These are phyloP conservation scores for Flammula alnicola DNA, from an alignment of 1,284 basidiomycete genomes.

Conservation along the genomic window DNA sequence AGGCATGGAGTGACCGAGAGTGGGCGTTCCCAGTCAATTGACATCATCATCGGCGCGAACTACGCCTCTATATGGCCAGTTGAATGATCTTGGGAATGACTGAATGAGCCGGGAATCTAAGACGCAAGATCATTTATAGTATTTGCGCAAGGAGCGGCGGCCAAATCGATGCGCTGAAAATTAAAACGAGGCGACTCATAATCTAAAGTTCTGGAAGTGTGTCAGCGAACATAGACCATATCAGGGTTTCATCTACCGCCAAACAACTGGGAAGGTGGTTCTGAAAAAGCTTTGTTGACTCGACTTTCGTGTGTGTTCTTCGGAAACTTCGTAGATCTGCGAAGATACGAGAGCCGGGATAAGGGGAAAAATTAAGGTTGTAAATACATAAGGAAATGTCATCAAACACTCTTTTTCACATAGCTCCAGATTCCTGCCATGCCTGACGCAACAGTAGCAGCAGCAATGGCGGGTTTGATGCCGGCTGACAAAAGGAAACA, in stretches of 20 bases:
- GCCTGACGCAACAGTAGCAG: slow-evolving; percentile 88
- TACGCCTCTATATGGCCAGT: slow-evolving; percentile 5
- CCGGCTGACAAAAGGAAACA: slow-evolving; percentile 72
- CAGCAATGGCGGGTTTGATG: slow-evolving; percentile 84
- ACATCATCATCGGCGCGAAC: slow-evolving; percentile 11
- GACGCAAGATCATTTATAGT: slow-evolving; percentile 45
- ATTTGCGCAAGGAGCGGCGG: slow-evolving; percentile 36
- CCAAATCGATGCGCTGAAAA: slow-evolving; percentile 39
- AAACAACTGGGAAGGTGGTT: slow-evolving; percentile 40
- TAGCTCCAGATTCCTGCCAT: slow-evolving; percentile 91
- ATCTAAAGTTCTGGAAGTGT: slow-evolving; percentile 52
- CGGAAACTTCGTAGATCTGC: slow-evolving; percentile 48
- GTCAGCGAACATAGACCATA: slow-evolving; percentile 52
- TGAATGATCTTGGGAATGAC: slow-evolving; percentile 16
- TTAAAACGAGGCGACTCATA: slow-evolving; percentile 47
- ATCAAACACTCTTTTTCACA: slow-evolving; percentile 81
- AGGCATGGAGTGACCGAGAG: neutral
- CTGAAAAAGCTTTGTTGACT: slow-evolving; percentile 39
- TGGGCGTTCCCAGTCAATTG: slow-evolving; percentile 8
- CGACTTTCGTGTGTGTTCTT: slow-evolving; percentile 39
- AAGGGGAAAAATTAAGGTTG: slow-evolving; percentile 52
- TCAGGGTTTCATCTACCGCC: slow-evolving; percentile 48
- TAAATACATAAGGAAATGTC: slow-evolving; percentile 49
- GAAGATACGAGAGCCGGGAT: slow-evolving; percentile 44
- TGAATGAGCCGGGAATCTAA: slow-evolving; percentile 7